A percentile compares a stretch with the other conserved stretches of the same genome.
Conservation (phyloP, 2,329 filamentous ascomycete species). For the Beauveria bassiana region DNA sequence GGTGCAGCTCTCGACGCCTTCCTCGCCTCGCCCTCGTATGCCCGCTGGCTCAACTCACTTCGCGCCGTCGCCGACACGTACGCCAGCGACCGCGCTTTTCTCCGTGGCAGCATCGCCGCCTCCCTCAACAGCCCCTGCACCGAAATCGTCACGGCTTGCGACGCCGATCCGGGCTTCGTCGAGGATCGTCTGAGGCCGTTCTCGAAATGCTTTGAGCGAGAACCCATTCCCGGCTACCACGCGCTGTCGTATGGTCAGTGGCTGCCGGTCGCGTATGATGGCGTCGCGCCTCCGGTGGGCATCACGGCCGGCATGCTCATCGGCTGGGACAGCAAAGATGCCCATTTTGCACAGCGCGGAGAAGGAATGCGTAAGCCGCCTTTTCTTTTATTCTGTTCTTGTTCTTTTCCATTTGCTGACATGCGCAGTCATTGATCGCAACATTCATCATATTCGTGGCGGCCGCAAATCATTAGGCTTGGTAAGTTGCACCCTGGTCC, state of each 20-base stretch:
- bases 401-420: background rate
- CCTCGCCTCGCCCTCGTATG: constrained; percentile 31
- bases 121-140: constrained; percentile 29
- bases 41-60: constrained; percentile 32
- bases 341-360: constrained; percentile 26
- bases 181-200: constrained; percentile 24
- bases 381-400: background rate
- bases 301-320: constrained; percentile 26
- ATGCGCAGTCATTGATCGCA: constrained; percentile 7
- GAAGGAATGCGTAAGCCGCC: constrained; percentile 20
- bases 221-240: constrained; percentile 22
- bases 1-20: constrained; percentile 29
- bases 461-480: constrained; percentile 11
- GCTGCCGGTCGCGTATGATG: constrained; percentile 21
- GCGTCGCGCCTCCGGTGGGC: constrained; percentile 21
- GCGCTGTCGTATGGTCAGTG: constrained; percentile 27
- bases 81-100: constrained; percentile 18
- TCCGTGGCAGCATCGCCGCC: constrained; percentile 16
- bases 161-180: constrained; percentile 24
- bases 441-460: constrained; percentile 11
- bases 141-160: constrained; percentile 30
- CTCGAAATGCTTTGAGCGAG: constrained; percentile 17
- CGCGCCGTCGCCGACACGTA: constrained; percentile 21
- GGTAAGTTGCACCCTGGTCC: background rate
- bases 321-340: constrained; percentile 33